Evolutionary conservation across 352 stramenopile species (phyloP), one percentile per base, ranked within the genome.

Genomic region (Blastocystis sp.): DNA sequence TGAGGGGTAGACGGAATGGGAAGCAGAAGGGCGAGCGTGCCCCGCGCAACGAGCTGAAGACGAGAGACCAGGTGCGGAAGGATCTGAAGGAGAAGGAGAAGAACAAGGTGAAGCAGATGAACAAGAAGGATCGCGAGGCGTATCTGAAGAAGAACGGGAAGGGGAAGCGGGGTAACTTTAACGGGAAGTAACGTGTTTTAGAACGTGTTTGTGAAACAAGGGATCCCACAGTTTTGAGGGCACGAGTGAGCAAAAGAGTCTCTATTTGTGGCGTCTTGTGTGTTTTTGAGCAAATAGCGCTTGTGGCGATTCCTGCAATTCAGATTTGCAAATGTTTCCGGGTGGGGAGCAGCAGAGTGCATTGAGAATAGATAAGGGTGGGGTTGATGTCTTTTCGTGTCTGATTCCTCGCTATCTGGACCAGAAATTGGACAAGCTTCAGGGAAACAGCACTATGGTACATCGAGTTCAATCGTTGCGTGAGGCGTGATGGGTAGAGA

Each of bases 101-200:
- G 48, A 87, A 3, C n/a, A n/a, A 2, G 67, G 89, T 40, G 88
- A 90, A 45, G 53, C 90, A 34, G 40, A 90, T 90, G 88, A 61
- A 52, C 38, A 59, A 62, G 9, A 17, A 88, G n/a, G 69, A 74
- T 21, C 88, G 90, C 52, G 34, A 71, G 62, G 76, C 65, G 48
- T 84, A 90, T 52, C 28, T 60, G 38, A 90, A 90, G 88, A 65
- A 90, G 74, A 90, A 90, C 43, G 84, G 90, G 48, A 89, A 90
- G 84, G 52, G 66, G 1, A 76, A 80, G 48, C 71, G 53, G 17
- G 88, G 80, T 19, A 56, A 89, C 28, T 69, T 76, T 0, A 88
- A 67, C 2, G 88, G 77, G 45, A 71, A 81, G 9, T n/a, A 81
- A 11, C 10, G 71, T 34, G 28, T 34, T 34, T 34, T 34, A 34